Percentiles rank a stretch among this genome's conserved stretches.
Conservation (phyloP, 257 asterid genomes). For the Ajuga chamaepitys region DNA sequence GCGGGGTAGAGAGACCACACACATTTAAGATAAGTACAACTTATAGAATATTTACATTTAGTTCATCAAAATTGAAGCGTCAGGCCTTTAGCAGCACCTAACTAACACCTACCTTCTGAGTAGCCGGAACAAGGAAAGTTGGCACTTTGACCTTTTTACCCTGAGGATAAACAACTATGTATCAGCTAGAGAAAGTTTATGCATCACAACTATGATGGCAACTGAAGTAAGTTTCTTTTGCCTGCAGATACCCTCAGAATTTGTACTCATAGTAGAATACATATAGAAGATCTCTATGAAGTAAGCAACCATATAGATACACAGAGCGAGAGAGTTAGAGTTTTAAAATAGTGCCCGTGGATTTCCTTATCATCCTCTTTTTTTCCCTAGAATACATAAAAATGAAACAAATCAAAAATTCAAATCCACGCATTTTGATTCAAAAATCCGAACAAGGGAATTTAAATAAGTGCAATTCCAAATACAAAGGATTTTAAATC, state of each 20-base stretch:
- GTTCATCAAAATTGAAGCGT: not conserved
- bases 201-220: not conserved
- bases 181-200: not conserved
- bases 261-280: not conserved
- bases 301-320: not conserved
- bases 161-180: constrained; percentile 29
- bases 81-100: not conserved
- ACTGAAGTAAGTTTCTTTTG: not conserved
- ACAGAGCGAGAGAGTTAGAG: not conserved
- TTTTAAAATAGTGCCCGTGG: no score
- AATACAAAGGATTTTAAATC: no score
- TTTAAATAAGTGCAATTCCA: no score
- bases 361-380: no score
- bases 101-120: constrained; percentile 68
- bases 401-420: no score
- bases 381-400: no score
- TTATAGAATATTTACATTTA: not conserved
- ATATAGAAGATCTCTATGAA: not conserved
- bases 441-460: no score
- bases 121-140: constrained; percentile 97
- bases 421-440: no score
- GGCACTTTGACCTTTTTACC: constrained; percentile 97
- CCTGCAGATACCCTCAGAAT: no score
- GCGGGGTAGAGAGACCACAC: not conserved
- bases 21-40: not conserved